These are phyloP conservation scores for Eustoma russellianum DNA, from an alignment of 257 asterid species.

Conservation along the genomic window DNA sequence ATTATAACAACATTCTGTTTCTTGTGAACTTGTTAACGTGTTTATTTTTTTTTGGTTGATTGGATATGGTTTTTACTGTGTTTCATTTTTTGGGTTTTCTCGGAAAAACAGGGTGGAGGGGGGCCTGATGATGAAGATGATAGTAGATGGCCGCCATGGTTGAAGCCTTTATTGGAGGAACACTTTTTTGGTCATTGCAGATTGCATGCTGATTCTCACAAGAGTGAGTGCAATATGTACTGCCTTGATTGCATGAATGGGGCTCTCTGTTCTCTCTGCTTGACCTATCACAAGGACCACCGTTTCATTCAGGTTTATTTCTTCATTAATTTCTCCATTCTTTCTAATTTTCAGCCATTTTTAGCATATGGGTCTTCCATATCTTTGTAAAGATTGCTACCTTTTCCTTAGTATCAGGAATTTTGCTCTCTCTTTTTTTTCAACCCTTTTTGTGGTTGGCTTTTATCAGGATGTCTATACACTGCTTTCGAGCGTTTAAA, in stretches of 20 bases:
- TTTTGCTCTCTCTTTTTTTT: neutral
- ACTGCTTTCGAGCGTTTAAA: constrained; percentile 1
- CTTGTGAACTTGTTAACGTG: neutral
- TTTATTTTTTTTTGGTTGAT: neutral
- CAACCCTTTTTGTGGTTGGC: constrained; percentile 22
- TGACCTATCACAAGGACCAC: constrained; percentile 57
- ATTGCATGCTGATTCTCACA: constrained; percentile 71
- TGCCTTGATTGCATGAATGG: constrained; percentile 73
- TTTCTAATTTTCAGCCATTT: neutral
- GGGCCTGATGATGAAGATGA: constrained; percentile 63
- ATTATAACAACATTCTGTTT: neutral
- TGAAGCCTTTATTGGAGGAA: constrained; percentile 56
- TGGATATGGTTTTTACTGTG: neutral
- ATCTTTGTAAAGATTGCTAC: constrained; percentile 5
- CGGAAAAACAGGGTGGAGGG: constrained; percentile 39
- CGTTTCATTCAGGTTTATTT: constrained; percentile 55
- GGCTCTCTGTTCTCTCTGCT: constrained; percentile 73
- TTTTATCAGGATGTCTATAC: neutral
- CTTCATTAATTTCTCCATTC: neutral
- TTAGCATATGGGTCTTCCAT: constrained; percentile 16
- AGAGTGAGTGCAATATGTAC: constrained; percentile 89
- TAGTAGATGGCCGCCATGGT: constrained; percentile 71
- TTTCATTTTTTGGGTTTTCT: neutral
- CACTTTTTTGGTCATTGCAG: constrained; percentile 74
- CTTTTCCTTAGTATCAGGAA: neutral